These are phyloP conservation scores for Trichosporon faecale DNA, from an alignment of 1,284 basidiomycete genomes.

Conservation along the genomic window DNA sequence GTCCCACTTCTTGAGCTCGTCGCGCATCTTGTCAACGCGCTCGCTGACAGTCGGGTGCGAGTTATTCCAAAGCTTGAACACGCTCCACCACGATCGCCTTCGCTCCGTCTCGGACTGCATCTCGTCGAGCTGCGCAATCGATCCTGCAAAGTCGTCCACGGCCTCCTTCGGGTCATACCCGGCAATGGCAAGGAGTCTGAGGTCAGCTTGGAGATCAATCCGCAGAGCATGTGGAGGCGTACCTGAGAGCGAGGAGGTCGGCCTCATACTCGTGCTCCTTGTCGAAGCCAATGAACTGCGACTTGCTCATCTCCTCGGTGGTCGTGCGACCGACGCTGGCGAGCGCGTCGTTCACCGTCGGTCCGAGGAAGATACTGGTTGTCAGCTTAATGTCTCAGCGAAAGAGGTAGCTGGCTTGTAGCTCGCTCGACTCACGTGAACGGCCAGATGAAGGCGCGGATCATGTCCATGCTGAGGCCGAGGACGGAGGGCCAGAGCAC, in stretches of 20 bases:
- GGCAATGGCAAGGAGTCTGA: constrained; percentile 75
- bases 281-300: constrained; percentile 56
- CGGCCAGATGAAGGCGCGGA: constrained; percentile 74
- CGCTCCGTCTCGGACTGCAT: constrained; percentile 30
- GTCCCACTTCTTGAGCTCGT: constrained; percentile 65
- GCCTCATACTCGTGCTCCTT: constrained; percentile 79
- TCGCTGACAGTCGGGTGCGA: constrained; percentile 64
- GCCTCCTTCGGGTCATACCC: constrained; percentile 70
- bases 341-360: constrained; percentile 85
- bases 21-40: constrained; percentile 60
- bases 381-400: background rate
- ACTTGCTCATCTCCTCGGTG: constrained; percentile 65
- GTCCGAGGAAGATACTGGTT: constrained; percentile 69
- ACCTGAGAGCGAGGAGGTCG: constrained; percentile 80
- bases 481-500: constrained; percentile 75
- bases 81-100: constrained; percentile 15
- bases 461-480: constrained; percentile 69
- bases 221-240: constrained; percentile 28
- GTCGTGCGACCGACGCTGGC: constrained; percentile 72
- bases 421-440: constrained; percentile 57
- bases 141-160: constrained; percentile 36
- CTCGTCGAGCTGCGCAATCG: constrained; percentile 42
- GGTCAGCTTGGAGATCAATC: background rate
- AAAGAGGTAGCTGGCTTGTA: background rate
- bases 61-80: constrained; percentile 47